Base-by-base conservation (phyloP, 1,284 basidiomycete species). In the Hemileia vastatrix region DNA sequence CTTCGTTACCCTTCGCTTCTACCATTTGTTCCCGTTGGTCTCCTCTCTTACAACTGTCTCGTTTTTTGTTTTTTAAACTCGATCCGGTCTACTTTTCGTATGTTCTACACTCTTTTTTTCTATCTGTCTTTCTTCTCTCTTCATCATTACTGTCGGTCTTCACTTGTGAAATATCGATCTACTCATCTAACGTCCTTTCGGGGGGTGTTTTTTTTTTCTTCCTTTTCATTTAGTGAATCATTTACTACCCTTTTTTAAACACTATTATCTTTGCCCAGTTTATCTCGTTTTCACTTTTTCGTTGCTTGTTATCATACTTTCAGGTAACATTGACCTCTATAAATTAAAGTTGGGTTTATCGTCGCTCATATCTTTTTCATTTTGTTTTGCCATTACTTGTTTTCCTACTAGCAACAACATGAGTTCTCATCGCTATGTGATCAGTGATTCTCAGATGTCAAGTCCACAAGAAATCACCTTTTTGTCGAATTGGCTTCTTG, bases 381-480 rank as follows among this genome's bases (percentile, higher is more conserved):
- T 15, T 15, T 3, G n/a, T 51, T 21, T 24, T n/a, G 23, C 45
- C 23, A 48, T 48, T 4, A 4, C 49, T 51, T n/a, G 13, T 27
- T 21, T 31, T 18, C 27, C 9, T 11, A 3, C 49, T 15, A 9
- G 13, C 32, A 4, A 27, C 3, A 5, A 52, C 3, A 27, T 43
- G 40, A 9, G 40, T 43, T 43, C 9, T 9, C n/a, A n/a, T 43
- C n/a, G n/a, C 40, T 43, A n/a, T 9, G 8, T 9, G 40, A 43
- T 8, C 40, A 43, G n/a, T 43, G 9, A 43, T 43, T 9, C 40
- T 9, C 40, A 43, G n/a, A 8, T 9, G 8, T 43, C n/a, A 50
- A 50, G 57, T 49, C 57, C 57, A 3, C 1, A 31, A 27, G 57
- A 60, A 23, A 51, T 60, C 32, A 49, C 52, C 44, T 52, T 60